Base-by-base conservation (phyloP, 306 rosid genomes). In the Sesbania bispinosa region DNA sequence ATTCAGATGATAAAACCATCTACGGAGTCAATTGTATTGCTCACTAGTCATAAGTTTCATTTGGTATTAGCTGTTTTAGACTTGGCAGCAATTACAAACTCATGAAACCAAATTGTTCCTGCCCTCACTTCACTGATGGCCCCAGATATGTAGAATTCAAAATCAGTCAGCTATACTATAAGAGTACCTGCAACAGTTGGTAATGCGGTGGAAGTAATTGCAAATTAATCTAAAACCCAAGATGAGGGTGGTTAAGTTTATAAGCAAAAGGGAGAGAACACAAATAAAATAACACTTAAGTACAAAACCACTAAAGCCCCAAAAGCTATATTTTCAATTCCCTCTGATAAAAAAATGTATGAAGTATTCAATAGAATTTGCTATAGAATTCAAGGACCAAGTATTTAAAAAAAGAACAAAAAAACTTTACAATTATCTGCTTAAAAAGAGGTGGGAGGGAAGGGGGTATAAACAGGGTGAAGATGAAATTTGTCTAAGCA, bases 371-470 rank as follows among this genome's bases (percentile, higher is more conserved):
- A 30, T 58, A 60, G 18, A 47, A 68, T 48, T 51, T 66, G 48
- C 78, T 38, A 61, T 18, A 69, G 6, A 69, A 47, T 45, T 16
- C 78, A 61, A 26, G 35, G 60, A 15, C 21, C 27, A 55, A 52
- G 67, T 38, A 19, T 24, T 52, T 32, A 66, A 35, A 46, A 24
- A 64, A 82, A 75, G 55, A 74, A 82, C 23, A 63, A 43, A 53
- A 57, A 73, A 71, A 54, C 87, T 88, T 81, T 88, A 90, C 86
- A 90, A 68, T 82, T 86, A 81, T 82, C 69, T 59, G 77, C 79
- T 16, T 26, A 20, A 11, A 11, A 16, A 39, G 52, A 19, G 46
- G 45, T n/a, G n/a, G 55, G 46, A 38, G 8, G 13, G n/a, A n/a
- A n/a, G 26, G 24, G 27, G 10, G 18, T 71, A 62, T 59, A 43